Evolutionary conservation across 441 rosid species (phyloP).

Genomic region (Gossypium davidsonii): DNA sequence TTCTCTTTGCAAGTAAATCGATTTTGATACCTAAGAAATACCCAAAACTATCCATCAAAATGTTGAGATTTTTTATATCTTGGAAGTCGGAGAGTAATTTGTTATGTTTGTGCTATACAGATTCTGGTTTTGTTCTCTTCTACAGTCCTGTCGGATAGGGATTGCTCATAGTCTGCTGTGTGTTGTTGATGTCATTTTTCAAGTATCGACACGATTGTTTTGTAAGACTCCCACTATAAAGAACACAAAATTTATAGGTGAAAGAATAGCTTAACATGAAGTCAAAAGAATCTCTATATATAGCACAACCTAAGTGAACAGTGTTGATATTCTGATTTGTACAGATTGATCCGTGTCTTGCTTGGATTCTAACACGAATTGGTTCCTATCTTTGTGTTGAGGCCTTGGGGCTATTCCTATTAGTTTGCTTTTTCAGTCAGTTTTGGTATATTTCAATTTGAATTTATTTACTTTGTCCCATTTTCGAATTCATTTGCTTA

Average conservation of each 20-base stretch:
- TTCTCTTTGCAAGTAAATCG: neutral
- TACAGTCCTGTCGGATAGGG: slow-evolving; percentile 18
- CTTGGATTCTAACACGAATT: slow-evolving; percentile 20
- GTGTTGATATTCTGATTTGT: slow-evolving; percentile 25
- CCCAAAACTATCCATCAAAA: neutral
- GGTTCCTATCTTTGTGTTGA: neutral
- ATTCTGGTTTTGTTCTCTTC: slow-evolving; percentile 19
- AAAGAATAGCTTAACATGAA: slow-evolving; percentile 3
- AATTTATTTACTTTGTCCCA: too few relatives aligned
- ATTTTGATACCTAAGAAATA: neutral
- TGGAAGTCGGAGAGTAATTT: neutral
- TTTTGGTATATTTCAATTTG: too few relatives aligned
- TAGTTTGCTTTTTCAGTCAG: too few relatives aligned
- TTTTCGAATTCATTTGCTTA: too few relatives aligned
- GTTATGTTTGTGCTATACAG: slow-evolving; percentile 16
- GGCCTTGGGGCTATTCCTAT: too few relatives aligned
- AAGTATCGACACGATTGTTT: slow-evolving; percentile 9
- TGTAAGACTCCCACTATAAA: slow-evolving; percentile 33
- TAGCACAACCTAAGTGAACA: slow-evolving; percentile 16
- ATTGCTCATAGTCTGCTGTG: slow-evolving; percentile 1
- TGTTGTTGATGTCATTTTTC: slow-evolving; percentile 8
- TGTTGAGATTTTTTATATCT: neutral
- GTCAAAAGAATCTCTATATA: slow-evolving; percentile 15
- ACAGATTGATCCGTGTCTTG: slow-evolving; percentile 28
- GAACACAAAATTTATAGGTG: slow-evolving; percentile 21